These are phyloP conservation scores for Tolypocladium amazonense DNA, from an alignment of 2,329 filamentous ascomycete species.

Conservation along the genomic window DNA sequence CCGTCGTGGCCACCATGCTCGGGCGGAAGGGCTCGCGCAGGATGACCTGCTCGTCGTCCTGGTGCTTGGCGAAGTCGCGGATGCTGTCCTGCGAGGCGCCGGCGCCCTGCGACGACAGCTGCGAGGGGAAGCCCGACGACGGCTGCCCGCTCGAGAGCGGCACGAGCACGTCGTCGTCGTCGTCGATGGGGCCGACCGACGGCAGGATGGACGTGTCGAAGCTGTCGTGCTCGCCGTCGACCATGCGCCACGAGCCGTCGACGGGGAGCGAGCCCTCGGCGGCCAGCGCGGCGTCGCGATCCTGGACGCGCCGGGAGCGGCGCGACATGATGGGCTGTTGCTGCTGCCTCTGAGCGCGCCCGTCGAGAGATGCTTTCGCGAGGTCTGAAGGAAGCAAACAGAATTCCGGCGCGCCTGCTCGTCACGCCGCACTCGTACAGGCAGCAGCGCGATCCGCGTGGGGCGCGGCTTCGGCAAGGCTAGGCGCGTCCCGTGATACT, in stretches of 20 bases:
- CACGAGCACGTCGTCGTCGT: conserved; percentile 24
- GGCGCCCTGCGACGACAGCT: conserved; percentile 23
- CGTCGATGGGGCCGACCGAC: conserved; percentile 27
- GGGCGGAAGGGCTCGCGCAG: conserved; percentile 44
- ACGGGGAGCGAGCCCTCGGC: conserved; percentile 25
- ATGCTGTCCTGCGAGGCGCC: conserved; percentile 44
- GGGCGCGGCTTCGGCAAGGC: too few species aligned
- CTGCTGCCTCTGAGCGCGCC: background rate
- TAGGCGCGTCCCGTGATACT: too few species aligned
- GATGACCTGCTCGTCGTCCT: conserved; percentile 45
- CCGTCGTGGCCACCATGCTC: conserved; percentile 33
- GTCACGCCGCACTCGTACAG: too few species aligned
- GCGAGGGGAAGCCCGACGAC: conserved; percentile 31
- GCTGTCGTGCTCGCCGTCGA: conserved; percentile 50
- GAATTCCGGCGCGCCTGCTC: background rate
- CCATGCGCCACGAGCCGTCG: conserved; percentile 49
- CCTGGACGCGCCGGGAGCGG: background rate
- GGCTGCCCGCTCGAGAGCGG: conserved; percentile 27
- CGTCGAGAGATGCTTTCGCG: background rate
- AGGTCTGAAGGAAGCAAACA: background rate
- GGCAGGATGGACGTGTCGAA: conserved; percentile 46
- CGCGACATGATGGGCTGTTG: conserved; percentile 1
- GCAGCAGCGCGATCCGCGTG: background rate
- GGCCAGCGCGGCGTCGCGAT: conserved; percentile 4
- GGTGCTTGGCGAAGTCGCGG: conserved; percentile 39